Evolutionary conservation across 805 yeast species (phyloP), one percentile per base, ranked within the genome.

Genomic region (Ogataea angusta): DNA sequence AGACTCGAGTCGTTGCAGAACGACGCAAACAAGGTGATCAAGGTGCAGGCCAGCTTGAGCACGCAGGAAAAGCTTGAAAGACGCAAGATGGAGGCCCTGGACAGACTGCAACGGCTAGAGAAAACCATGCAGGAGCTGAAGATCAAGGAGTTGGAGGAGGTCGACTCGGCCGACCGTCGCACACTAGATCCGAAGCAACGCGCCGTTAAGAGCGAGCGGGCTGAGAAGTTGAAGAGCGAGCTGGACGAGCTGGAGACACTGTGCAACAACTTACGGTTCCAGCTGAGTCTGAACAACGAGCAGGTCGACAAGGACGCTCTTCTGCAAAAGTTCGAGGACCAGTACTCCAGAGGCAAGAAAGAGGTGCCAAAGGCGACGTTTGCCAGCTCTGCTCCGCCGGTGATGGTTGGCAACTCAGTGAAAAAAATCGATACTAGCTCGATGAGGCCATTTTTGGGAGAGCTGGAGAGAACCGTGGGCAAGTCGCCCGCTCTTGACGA

Each of bases 1-100:
- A 78, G 77, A 50, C 60, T 85, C 27, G 74, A 81, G 9, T 70
- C 72, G 10, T 64, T 85, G 32, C 93, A 85, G 59, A 71, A 72
- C 34, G 90, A 85, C 56, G 80, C 90, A 1, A 85, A 85, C 58
- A 88, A 80, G 47, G 80, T 85, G 28, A 73, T 85, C 59, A 85
- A 84, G 55, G 76, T 70, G 49, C 83, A 83, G 60, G 63, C 67
- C 12, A 59, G 57, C 38, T 62, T 69, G 40, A 67, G 67, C 10
- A 64, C 75, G 41, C 73, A 74, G 45, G 80, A 83, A 35, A 56
- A 75, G 52, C 71, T 81, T 60, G 68, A 72, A 32, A 75, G 75
- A 45, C 82, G 81, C 53, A 84, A 80, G 53, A 56, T 69, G 36
- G 69, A 77, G 58, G 91, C 91, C 0, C 67, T 86, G 70, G 83